A percentile compares a stretch with the other conserved stretches of the same genome.
Evolutionary conservation across 1,284 basidiomycete species (phyloP).

Genomic region (Sutorius eximius): DNA sequence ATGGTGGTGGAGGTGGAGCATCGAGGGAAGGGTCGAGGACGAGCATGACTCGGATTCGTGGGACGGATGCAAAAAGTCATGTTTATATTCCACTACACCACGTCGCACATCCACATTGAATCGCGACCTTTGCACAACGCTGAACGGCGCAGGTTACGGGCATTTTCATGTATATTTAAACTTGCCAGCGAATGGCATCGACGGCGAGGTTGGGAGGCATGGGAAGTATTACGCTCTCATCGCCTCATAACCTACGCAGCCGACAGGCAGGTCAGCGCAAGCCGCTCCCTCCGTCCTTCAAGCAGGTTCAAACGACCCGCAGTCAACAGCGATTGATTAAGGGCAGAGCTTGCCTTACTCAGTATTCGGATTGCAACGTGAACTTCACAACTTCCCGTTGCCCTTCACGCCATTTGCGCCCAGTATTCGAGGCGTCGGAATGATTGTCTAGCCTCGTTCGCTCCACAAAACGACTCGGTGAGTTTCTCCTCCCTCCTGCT

Average conservation of each 20-base stretch:
- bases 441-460: constrained; percentile 23
- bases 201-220: constrained; percentile 13
- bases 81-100: background rate
- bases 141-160: background rate
- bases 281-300: constrained; percentile 8
- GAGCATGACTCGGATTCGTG: constrained; percentile 4
- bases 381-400: constrained; percentile 14
- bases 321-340: constrained; percentile 14
- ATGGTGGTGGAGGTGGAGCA: constrained; percentile 30
- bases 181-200: constrained; percentile 5
- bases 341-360: constrained; percentile 19
- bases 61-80: background rate
- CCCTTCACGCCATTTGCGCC: constrained; percentile 27
- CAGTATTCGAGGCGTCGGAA: constrained; percentile 8
- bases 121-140: background rate
- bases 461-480: constrained; percentile 17
- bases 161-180: constrained; percentile 1
- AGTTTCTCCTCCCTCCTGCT: constrained; percentile 8
- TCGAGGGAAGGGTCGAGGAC: background rate
- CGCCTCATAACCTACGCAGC: constrained; percentile 5
- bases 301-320: constrained; percentile 2
- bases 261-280: constrained; percentile 11
- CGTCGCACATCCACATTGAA: background rate
- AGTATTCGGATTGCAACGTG: constrained; percentile 12
- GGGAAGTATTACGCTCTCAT: constrained; percentile 5